phyloP scores from a whole-genome alignment of 1,284 basidiomycete species.

The Puccinia coronata region DNA sequence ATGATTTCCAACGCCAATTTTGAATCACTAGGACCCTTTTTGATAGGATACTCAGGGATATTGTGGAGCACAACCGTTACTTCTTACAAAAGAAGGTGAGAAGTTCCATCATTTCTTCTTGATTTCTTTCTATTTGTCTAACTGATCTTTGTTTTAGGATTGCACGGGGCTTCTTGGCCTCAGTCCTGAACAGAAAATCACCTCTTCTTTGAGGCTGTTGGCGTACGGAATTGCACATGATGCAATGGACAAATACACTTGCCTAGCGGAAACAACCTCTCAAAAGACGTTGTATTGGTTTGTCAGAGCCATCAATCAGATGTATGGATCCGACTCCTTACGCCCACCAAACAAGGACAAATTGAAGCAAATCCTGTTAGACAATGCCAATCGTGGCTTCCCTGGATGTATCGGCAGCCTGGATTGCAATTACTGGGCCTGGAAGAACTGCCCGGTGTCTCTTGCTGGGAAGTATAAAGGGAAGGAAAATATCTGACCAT shows the following conservation, averaged over 20 bases:
- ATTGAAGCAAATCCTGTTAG: background rate
- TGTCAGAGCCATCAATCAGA: background rate
- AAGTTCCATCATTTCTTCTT: no score
- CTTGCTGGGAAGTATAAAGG: no score
- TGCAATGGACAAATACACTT: conserved; percentile 1
- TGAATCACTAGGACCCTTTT: no score
- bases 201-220: background rate
- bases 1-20: no score
- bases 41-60: no score
- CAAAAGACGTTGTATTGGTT: no score
- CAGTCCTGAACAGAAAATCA: conserved; percentile 19
- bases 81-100: no score
- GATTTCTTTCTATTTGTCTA: no score
- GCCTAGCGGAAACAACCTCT: no score
- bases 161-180: background rate
- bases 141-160: conserved; percentile 15
- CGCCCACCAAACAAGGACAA: background rate
- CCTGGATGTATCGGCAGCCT: background rate
- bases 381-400: background rate
- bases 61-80: no score
- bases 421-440: conserved; percentile 24
- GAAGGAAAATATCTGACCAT: no score
- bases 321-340: background rate
- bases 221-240: conserved; percentile 8
- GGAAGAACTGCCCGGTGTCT: no score